These are phyloP conservation scores for Diplodia intermedia DNA, from an alignment of 2,329 filamentous ascomycete species.

Conservation along the genomic window DNA sequence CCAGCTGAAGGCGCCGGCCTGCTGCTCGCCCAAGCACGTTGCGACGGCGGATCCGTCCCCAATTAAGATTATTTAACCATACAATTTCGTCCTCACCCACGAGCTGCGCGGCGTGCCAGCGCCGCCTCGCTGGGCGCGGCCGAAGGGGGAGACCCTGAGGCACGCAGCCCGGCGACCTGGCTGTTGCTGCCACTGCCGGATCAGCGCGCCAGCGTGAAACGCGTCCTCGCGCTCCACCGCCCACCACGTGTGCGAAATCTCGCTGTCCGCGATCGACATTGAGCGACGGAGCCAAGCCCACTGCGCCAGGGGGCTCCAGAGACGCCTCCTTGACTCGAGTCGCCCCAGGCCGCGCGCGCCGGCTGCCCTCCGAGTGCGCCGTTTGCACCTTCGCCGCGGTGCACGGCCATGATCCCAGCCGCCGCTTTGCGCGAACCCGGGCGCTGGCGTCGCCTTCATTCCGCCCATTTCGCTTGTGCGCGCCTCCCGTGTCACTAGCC, in stretches of 20 bases:
- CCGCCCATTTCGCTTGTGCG: slow-evolving; percentile 26
- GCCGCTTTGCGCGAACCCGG: not conserved
- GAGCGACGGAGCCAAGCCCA: slow-evolving; percentile 23
- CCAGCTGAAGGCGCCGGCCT: slow-evolving; percentile 22
- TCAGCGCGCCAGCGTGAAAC: slow-evolving; percentile 25
- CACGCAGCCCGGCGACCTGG: slow-evolving; percentile 11
- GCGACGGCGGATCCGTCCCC: slow-evolving; percentile 19
- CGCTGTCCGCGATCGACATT: slow-evolving; percentile 22
- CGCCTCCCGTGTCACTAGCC: slow-evolving; percentile 17
- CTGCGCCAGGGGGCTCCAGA: slow-evolving; percentile 11
- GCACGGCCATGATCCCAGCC: not conserved
- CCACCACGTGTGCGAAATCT: slow-evolving; percentile 28
- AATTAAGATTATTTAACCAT: slow-evolving; percentile 30
- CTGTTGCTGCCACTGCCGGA: slow-evolving; percentile 22
- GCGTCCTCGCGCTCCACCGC: slow-evolving; percentile 20
- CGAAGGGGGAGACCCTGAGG: slow-evolving; percentile 7
- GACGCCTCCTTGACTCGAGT: slow-evolving; percentile 10
- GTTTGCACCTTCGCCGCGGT: not conserved
- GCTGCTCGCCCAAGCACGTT: slow-evolving; percentile 23
- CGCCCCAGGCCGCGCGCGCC: not conserved
- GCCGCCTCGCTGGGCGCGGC: not conserved
- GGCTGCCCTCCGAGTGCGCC: not conserved
- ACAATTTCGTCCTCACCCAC: slow-evolving; percentile 22
- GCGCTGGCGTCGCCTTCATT: not conserved
- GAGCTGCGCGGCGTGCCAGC: not conserved